Conservation (phyloP, 2,329 filamentous ascomycete genomes). For the Hypoxylon sp. region DNA sequence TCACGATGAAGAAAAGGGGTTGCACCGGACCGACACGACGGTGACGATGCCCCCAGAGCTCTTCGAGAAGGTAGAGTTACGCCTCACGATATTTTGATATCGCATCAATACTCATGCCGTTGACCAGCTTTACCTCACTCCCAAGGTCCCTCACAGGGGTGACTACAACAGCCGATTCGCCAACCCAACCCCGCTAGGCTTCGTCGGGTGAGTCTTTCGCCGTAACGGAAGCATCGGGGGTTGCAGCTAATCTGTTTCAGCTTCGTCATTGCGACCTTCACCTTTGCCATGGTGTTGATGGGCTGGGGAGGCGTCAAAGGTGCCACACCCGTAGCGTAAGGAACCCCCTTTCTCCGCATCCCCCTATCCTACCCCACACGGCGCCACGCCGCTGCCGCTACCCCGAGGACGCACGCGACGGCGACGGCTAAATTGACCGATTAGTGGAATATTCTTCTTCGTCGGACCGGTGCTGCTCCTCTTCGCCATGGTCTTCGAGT, state of each 20-base stretch:
- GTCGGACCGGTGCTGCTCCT: conserved; percentile 56
- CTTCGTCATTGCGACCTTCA: conserved; percentile 50
- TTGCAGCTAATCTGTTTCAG: conserved; percentile 34
- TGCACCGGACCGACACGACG: conserved; percentile 45
- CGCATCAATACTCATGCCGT: conserved; percentile 4
- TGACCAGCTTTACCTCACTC: conserved; percentile 49
- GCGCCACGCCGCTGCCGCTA: not conserved
- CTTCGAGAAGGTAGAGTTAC: conserved; percentile 46
- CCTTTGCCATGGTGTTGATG: conserved; percentile 49
- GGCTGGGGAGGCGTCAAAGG: conserved; percentile 49
- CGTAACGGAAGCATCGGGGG: not conserved
- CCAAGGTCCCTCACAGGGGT: conserved; percentile 48
- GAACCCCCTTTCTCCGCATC: conserved; percentile 1
- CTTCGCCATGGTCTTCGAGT: conserved; percentile 59
- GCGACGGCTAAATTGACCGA: conserved; percentile 25
- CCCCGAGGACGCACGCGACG: conserved; percentile 1
- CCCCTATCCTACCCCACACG: not conserved
- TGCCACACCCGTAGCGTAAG: conserved; percentile 47
- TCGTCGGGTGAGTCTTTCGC: conserved; percentile 45
- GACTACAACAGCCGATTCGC: conserved; percentile 50
- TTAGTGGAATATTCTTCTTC: conserved; percentile 51
- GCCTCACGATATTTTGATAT: not conserved
- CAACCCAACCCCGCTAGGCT: conserved; percentile 49
- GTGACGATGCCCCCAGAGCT: conserved; percentile 51
- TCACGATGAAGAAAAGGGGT: conserved; percentile 47